A percentile compares a stretch with the other conserved stretches of the same genome.
Conservation (phyloP, 805 yeast species). For the Pichia manshurica region DNA sequence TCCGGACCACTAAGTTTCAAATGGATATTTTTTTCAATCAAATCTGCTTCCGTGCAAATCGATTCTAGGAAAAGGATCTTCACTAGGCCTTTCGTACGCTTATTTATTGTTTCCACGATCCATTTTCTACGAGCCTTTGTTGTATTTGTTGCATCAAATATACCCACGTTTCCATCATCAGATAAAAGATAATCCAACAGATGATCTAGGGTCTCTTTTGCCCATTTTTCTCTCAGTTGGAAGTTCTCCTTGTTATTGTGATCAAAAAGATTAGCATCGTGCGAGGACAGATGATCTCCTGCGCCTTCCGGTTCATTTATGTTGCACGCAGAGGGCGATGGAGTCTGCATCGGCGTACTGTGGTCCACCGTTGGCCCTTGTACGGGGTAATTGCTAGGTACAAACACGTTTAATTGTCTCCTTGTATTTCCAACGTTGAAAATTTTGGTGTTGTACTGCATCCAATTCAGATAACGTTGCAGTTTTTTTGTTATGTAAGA, state of each 20-base stretch:
- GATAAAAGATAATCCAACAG: slow-evolving; percentile 38
- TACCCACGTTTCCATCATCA: slow-evolving; percentile 45
- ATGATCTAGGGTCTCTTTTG: slow-evolving; percentile 44
- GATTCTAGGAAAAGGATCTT: slow-evolving; percentile 57
- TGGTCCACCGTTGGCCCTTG: slow-evolving; percentile 29
- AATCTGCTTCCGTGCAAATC: slow-evolving; percentile 71
- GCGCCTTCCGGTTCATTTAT: neutral
- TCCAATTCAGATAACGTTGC: slow-evolving; percentile 53
- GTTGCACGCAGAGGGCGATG: neutral
- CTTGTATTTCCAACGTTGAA: slow-evolving; percentile 75
- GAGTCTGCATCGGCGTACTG: slow-evolving; percentile 4
- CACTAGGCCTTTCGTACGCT: slow-evolving; percentile 28
- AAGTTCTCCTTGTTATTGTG: slow-evolving; percentile 37
- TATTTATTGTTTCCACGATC: slow-evolving; percentile 34
- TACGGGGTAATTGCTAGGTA: slow-evolving; percentile 34
- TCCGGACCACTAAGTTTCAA: slow-evolving; percentile 92
- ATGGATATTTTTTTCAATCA: slow-evolving; percentile 78
- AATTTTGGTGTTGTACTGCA: slow-evolving; percentile 55
- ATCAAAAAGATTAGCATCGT: slow-evolving; percentile 39
- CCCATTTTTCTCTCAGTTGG: slow-evolving; percentile 45
- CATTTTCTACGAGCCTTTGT: slow-evolving; percentile 40
- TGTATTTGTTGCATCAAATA: slow-evolving; percentile 59
- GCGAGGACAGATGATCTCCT: slow-evolving; percentile 14
- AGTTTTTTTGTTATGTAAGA: slow-evolving; percentile 64
- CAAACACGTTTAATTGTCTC: slow-evolving; percentile 43